These are phyloP conservation scores for Salix brachista DNA, from an alignment of 345 rosid species.

Conservation along the genomic window DNA sequence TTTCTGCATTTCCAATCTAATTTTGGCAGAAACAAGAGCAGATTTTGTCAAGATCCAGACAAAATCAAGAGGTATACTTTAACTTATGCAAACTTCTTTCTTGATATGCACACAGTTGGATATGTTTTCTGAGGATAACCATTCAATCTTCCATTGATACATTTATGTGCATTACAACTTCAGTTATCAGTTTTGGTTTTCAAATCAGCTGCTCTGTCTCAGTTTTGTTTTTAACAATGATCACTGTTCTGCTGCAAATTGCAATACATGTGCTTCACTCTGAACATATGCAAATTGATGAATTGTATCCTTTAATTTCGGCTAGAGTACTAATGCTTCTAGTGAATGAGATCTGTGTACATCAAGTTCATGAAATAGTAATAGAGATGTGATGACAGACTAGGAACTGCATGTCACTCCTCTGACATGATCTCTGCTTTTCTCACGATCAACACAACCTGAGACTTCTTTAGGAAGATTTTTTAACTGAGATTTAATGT, in stretches of 20 bases:
- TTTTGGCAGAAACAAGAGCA: slow-evolving; percentile 50
- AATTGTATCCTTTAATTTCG: not conserved
- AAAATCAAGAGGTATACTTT: slow-evolving; percentile 53
- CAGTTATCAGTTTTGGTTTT: not conserved
- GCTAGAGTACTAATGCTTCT: not conserved
- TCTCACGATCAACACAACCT: not conserved
- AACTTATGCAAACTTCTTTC: not conserved
- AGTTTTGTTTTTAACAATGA: not conserved
- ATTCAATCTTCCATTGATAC: not conserved
- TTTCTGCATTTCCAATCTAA: not conserved
- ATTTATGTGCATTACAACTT: not conserved
- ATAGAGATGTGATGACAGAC: not conserved
- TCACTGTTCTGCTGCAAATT: not conserved
- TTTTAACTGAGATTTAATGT: not conserved
- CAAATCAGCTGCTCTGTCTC: not conserved
- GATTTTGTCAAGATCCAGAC: slow-evolving; percentile 49
- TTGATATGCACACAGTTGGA: not conserved
- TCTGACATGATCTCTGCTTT: not conserved
- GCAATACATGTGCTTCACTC: not conserved
- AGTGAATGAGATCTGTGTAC: not conserved
- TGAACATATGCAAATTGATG: not conserved
- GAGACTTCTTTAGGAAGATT: not conserved
- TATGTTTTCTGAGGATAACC: not conserved
- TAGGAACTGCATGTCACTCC: not conserved
- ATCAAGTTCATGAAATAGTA: not conserved